Evolutionary conservation across 768 basidiomycete species (phyloP).

Genomic region (Fomitopsis serialis): DNA sequence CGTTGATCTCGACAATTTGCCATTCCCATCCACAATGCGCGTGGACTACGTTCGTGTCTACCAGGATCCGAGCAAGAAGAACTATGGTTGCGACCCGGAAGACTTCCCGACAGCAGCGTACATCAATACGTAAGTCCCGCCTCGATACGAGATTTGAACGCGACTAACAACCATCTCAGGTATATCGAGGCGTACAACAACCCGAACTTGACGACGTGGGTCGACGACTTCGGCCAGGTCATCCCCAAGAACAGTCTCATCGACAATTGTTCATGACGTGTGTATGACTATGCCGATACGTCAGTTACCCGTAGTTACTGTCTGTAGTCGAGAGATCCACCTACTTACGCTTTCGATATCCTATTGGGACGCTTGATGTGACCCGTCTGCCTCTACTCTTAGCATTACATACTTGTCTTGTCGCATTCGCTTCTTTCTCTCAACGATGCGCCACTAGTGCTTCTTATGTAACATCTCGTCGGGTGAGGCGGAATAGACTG

Average conservation of each 20-base stretch:
- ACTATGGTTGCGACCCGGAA: slow-evolving; percentile 65
- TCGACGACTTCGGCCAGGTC: slow-evolving; percentile 37
- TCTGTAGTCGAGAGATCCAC: background rate
- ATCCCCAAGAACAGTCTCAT: slow-evolving; percentile 49
- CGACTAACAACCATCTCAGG: slow-evolving; percentile 24
- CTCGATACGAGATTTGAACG: background rate
- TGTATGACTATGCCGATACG: background rate
- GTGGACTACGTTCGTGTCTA: slow-evolving; percentile 85
- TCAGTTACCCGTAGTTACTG: background rate
- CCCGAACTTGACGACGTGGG: slow-evolving; percentile 50
- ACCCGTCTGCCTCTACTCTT: no score
- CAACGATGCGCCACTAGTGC: no score
- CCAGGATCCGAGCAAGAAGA: slow-evolving; percentile 43
- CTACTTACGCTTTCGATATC: no score
- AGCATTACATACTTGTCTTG: no score
- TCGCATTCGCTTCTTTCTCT: no score
- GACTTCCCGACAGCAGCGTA: slow-evolving; percentile 74
- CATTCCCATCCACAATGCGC: slow-evolving; percentile 54
- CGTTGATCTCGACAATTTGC: slow-evolving; percentile 50
- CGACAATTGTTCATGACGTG: slow-evolving; percentile 32
- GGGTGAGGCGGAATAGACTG: no score
- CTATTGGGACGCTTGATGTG: no score
- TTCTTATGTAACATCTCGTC: no score
- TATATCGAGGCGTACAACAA: slow-evolving; percentile 72
- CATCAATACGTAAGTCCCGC: slow-evolving; percentile 56